These are phyloP conservation scores for Gracilaria vermiculophylla DNA, from an alignment of 23 red algal species.

Conservation along the genomic window DNA sequence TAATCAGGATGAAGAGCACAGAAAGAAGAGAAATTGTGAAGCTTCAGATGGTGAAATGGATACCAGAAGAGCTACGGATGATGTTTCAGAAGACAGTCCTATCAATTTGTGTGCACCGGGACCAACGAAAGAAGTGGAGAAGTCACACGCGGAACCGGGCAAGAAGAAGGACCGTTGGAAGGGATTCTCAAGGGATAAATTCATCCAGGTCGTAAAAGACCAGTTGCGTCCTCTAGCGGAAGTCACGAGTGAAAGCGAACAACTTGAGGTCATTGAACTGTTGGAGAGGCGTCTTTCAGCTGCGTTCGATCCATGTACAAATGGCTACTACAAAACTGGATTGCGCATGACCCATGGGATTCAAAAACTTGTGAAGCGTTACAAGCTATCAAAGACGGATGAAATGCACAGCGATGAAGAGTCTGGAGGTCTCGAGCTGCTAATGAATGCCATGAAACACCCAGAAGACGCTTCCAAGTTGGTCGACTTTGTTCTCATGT, in stretches of 20 bases:
- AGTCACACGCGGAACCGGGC: not conserved
- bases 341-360: conserved; percentile 13
- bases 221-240: not conserved
- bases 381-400: not conserved
- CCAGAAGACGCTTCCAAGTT: not conserved
- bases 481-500: not conserved
- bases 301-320: not conserved
- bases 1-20: not conserved
- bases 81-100: not conserved
- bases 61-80: not conserved
- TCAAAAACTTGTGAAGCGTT: not conserved
- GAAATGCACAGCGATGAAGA: conserved; percentile 2
- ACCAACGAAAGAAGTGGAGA: not conserved
- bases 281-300: not conserved
- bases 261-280: not conserved
- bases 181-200: not conserved
- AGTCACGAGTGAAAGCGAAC: not conserved
- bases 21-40: not conserved
- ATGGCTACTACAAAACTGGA: conserved; percentile 8
- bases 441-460: not conserved
- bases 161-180: conserved; percentile 17
- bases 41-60: not conserved
- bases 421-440: not conserved
- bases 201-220: not conserved
- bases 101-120: not conserved